phyloP scores from a whole-genome alignment of 495 filamentous ascomycete genomes.

The Durotheca rogersii region DNA sequence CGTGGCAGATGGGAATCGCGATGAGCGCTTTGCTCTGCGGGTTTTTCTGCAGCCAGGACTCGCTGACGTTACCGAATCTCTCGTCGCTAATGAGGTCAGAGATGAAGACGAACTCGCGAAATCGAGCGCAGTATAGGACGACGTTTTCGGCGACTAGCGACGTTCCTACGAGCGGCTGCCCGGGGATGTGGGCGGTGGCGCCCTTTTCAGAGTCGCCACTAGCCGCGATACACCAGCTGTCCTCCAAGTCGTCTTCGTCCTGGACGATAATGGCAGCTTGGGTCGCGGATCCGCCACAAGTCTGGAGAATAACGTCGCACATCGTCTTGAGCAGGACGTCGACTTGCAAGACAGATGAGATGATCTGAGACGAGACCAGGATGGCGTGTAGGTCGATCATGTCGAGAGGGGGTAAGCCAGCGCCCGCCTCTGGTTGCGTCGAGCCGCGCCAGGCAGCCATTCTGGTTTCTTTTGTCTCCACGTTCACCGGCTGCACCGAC shows the following conservation, averaged over 20 bases:
- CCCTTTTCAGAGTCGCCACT: conserved; percentile 69
- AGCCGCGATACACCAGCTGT: conserved; percentile 71
- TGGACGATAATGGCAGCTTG: conserved; percentile 77
- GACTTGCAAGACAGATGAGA: conserved; percentile 83
- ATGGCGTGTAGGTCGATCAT: conserved; percentile 88
- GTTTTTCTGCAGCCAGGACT: conserved; percentile 66
- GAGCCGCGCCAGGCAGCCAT: conserved; percentile 64
- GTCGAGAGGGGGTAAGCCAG: conserved; percentile 61
- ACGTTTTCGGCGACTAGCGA: conserved; percentile 71
- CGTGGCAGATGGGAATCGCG: conserved; percentile 81
- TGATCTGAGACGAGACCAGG: conserved; percentile 82
- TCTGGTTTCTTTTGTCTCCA: conserved; percentile 59
- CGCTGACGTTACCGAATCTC: conserved; percentile 77
- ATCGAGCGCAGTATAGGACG: conserved; percentile 78
- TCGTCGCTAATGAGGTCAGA: conserved; percentile 83
- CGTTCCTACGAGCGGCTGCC: conserved; percentile 64
- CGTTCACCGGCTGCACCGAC: conserved; percentile 44
- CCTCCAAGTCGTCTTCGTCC: conserved; percentile 58
- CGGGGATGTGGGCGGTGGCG: conserved; percentile 60
- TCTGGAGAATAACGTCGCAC: conserved; percentile 86
- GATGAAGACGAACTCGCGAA: conserved; percentile 79
- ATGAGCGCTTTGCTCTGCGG: conserved; percentile 76
- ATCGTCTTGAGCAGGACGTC: conserved; percentile 84
- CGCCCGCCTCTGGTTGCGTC: conserved; percentile 48
- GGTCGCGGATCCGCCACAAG: conserved; percentile 74